Evolutionary conservation across 164 flowering plant species (phyloP).

Genomic region (Brasenia schreberi): DNA sequence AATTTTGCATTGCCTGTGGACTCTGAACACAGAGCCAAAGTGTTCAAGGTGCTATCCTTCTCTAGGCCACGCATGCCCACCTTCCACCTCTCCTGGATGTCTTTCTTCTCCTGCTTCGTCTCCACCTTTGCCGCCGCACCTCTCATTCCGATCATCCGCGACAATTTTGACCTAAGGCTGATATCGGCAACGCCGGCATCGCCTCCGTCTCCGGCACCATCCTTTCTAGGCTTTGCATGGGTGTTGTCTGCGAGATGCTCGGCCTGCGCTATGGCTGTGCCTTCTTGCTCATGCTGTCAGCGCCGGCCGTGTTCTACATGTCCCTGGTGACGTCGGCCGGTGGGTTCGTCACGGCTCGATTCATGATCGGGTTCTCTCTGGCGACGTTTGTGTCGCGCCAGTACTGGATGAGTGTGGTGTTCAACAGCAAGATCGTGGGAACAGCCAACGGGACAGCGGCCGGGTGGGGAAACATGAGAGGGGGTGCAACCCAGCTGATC

Average conservation of each 20-base stretch:
- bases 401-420: constrained; percentile 81
- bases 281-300: constrained; percentile 43
- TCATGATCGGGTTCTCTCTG: constrained; percentile 68
- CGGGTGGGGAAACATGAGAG: constrained; percentile 91
- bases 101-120: constrained; percentile 70
- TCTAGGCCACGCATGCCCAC: constrained; percentile 75
- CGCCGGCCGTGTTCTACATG: constrained; percentile 58
- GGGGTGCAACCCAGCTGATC: constrained; percentile 68
- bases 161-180: constrained; percentile 51
- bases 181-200: constrained; percentile 68
- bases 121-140: constrained; percentile 88
- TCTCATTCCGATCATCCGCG: constrained; percentile 75
- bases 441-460: constrained; percentile 61
- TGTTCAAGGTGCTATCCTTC: constrained; percentile 40
- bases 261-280: constrained; percentile 70
- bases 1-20: constrained; percentile 54
- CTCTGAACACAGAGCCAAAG: constrained; percentile 65
- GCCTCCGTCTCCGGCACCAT: constrained; percentile 76
- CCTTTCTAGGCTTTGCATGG: constrained; percentile 69
- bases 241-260: constrained; percentile 60
- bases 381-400: constrained; percentile 81
- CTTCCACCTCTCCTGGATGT: constrained; percentile 70
- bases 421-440: constrained; percentile 53
- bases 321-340: constrained; percentile 34
- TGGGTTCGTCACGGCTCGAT: constrained; percentile 30